Base-by-base conservation (phyloP, 768 basidiomycete species). In the Ephemerocybe angulata region DNA sequence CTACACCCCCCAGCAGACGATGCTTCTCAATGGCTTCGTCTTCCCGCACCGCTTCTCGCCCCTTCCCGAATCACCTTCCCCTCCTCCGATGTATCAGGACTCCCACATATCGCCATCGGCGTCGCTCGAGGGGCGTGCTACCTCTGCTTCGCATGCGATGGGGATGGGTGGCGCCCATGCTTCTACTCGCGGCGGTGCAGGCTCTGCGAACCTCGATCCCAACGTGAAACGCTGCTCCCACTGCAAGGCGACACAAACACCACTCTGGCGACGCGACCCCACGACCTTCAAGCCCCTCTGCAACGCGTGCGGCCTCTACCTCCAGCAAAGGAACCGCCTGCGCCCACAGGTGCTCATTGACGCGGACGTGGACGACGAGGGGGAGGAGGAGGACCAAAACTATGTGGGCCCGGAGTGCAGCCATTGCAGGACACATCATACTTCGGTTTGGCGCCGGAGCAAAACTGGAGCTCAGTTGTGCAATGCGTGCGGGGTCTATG, bases 401-500 rank as follows among this genome's bases (percentile, higher is more conserved):
- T 69, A 70, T 25, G 65, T 67, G 33, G 76, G 75, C 8, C 78
- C 77, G 1, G 73, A 78, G 59, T 80, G 78, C 44, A 77, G 73
- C 51, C 78, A 79, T 63, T 80, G 78, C 55, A 72, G 69, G 53
- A 79, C 78, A 8, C 76, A 76, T 52, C 73, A 71, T 38, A 80
- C 78, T 3, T 77, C 76, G 7, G 78, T 80, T 38, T 80, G 78
- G 78, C 69, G 78, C 35, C 66, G 78, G 48, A 77, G 76, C 59
- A 80, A 80, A 63, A 68, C 74, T 1, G 78, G 78, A 1, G 76
- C 74, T 12, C 76, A 77, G 60, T 68, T 80, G 1, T 80, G 78
- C 62, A 80, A 80, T 50, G 78, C 78, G 4, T 80, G 78, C 60
- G 78, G 78, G 22, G 78, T 80, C 8, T 80, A 80, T 56, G 65